Conservation (phyloP, 257 asterid species). For the Penstemon newberryi region DNA sequence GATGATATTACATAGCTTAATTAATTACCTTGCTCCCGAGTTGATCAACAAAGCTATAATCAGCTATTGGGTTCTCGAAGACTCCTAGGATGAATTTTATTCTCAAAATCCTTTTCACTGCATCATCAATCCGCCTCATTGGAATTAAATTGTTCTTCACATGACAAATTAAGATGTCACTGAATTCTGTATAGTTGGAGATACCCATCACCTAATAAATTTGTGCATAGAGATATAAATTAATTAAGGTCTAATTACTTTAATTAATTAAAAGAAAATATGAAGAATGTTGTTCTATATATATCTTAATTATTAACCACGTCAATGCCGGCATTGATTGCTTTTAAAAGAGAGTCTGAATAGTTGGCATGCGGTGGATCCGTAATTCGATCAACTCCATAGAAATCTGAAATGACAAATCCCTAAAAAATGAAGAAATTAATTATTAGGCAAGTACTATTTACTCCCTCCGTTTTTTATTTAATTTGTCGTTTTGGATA, state of each 20-base stretch:
- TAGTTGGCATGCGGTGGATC: conserved; percentile 30
- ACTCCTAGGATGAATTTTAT: conserved; percentile 40
- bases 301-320: background rate
- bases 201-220: conserved; percentile 31
- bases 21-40: conserved; percentile 35
- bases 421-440: conserved; percentile 13
- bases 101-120: conserved; percentile 39
- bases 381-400: conserved; percentile 28
- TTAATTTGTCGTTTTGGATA: no score
- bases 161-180: conserved; percentile 20
- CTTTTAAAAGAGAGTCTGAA: conserved; percentile 27
- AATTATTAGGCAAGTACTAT: background rate
- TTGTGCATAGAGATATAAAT: background rate
- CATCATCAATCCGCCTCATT: conserved; percentile 43
- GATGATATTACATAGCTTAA: no score
- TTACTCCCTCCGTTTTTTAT: no score
- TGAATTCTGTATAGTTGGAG: conserved; percentile 29
- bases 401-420: conserved; percentile 25
- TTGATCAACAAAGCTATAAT: conserved; percentile 33
- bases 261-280: no score
- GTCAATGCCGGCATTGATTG: background rate
- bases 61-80: conserved; percentile 44
- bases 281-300: conserved; percentile 33
- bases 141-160: conserved; percentile 34
- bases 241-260: no score